phyloP scores from a whole-genome alignment of 805 yeast genomes.

The Scheffersomyces amazonensis region DNA sequence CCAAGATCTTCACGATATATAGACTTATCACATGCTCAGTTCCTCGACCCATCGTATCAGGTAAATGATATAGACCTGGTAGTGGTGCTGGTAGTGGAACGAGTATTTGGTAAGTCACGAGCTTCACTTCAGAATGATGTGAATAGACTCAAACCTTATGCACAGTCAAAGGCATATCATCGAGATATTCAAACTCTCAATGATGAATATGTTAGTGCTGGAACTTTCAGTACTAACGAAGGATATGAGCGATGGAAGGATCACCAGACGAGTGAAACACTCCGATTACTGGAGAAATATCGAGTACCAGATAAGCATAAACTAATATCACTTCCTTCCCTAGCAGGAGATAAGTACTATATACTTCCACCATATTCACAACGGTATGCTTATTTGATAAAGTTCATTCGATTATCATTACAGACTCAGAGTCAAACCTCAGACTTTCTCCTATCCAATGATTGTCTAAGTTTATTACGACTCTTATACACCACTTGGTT shows the following conservation, averaged over 20 bases:
- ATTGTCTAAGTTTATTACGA: neutral
- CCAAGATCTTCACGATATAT: slow-evolving; percentile 2
- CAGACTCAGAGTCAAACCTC: neutral
- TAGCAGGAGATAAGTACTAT: slow-evolving; percentile 35
- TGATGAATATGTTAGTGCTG: neutral
- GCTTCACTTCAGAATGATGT: slow-evolving; percentile 55
- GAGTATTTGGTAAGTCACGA: slow-evolving; percentile 49
- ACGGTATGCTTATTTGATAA: neutral
- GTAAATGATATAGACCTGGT: slow-evolving; percentile 55
- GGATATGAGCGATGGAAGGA: slow-evolving; percentile 31
- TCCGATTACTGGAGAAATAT: slow-evolving; percentile 23
- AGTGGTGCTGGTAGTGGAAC: slow-evolving; percentile 35
- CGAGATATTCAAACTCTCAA: slow-evolving; percentile 27
- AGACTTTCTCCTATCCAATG: neutral
- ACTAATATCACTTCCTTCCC: slow-evolving; percentile 28
- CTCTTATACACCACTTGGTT: slow-evolving; percentile 44
- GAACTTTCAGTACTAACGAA: slow-evolving; percentile 15
- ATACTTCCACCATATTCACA: slow-evolving; percentile 22
- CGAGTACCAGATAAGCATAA: slow-evolving; percentile 30
- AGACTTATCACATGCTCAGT: slow-evolving; percentile 14
- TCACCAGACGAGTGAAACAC: slow-evolving; percentile 14
- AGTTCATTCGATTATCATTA: neutral
- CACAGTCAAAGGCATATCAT: slow-evolving; percentile 38
- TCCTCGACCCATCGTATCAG: slow-evolving; percentile 49
- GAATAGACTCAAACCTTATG: slow-evolving; percentile 33